These are phyloP conservation scores for Ceratobasidium sp. DNA, from an alignment of 1,284 basidiomycete species.

Conservation along the genomic window DNA sequence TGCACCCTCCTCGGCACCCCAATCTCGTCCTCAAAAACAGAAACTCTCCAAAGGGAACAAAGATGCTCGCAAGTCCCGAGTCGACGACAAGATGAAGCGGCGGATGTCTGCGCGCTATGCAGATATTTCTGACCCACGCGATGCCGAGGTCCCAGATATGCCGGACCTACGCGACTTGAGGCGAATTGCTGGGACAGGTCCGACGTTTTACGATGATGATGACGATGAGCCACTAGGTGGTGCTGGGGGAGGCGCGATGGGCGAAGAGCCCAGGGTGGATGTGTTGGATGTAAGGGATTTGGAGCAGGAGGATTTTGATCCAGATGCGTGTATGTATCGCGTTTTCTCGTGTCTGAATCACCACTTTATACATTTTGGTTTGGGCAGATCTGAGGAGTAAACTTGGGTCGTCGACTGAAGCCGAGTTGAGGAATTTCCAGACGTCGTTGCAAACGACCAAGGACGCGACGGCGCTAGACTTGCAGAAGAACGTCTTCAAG, in stretches of 20 bases:
- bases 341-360: not conserved
- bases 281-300: slow-evolving; percentile 69
- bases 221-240: slow-evolving; percentile 15
- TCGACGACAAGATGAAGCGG: slow-evolving; percentile 94
- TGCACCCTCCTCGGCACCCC: slow-evolving; percentile 17
- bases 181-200: slow-evolving; percentile 49
- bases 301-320: slow-evolving; percentile 80
- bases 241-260: slow-evolving; percentile 49
- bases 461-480: slow-evolving; percentile 72
- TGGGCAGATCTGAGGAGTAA: slow-evolving; percentile 75
- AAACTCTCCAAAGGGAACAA: slow-evolving; percentile 34
- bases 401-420: slow-evolving; percentile 82
- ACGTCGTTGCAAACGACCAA: slow-evolving; percentile 72
- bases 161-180: slow-evolving; percentile 58
- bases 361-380: slow-evolving; percentile 19
- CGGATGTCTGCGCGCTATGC: slow-evolving; percentile 92
- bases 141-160: slow-evolving; percentile 67
- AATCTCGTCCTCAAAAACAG: slow-evolving; percentile 17
- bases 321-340: slow-evolving; percentile 75
- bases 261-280: slow-evolving; percentile 59
- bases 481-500: slow-evolving; percentile 89
- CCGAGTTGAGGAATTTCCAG: slow-evolving; percentile 76
- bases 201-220: slow-evolving; percentile 29
- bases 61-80: slow-evolving; percentile 69
- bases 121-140: slow-evolving; percentile 74